A percentile compares a stretch with the other conserved stretches of the same genome.
Conservation (phyloP, 495 filamentous ascomycete genomes). For the Aspergillus ostianus region DNA sequence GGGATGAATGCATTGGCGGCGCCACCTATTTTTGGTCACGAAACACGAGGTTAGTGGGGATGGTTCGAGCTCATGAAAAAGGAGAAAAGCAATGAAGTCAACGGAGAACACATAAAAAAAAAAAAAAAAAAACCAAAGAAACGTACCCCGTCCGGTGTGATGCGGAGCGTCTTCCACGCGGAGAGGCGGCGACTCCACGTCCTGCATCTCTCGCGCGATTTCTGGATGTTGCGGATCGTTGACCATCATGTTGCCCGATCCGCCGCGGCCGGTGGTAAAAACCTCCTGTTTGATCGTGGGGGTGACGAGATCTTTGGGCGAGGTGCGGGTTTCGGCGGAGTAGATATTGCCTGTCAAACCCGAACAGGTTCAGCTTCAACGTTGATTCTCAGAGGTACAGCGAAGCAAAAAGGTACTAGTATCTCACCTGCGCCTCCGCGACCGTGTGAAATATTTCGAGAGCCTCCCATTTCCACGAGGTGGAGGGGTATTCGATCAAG, state of each 20-base stretch:
- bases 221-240: conserved; percentile 61
- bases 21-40: conserved; percentile 30
- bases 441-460: conserved; percentile 48
- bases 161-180: conserved; percentile 42
- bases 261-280: conserved; percentile 79
- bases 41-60: not conserved
- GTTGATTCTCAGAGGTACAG: not conserved
- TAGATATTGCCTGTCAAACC: conserved; percentile 65
- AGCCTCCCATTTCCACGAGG: conserved; percentile 5
- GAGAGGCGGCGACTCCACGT: conserved; percentile 63
- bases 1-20: conserved; percentile 46
- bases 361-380: conserved; percentile 9
- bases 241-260: conserved; percentile 73
- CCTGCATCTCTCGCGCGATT: conserved; percentile 75
- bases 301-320: conserved; percentile 66
- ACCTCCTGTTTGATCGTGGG: conserved; percentile 77
- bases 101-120: not conserved
- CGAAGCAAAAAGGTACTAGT: not conserved
- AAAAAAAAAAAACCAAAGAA: not conserved
- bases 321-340: conserved; percentile 49
- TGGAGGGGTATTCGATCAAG: conserved; percentile 1
- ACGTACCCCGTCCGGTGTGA: conserved; percentile 47
- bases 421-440: conserved; percentile 54
- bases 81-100: too few species aligned
- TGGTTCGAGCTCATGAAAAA: not conserved